phyloP scores from a whole-genome alignment of 495 filamentous ascomycete genomes.

The Neurospora sp. region DNA sequence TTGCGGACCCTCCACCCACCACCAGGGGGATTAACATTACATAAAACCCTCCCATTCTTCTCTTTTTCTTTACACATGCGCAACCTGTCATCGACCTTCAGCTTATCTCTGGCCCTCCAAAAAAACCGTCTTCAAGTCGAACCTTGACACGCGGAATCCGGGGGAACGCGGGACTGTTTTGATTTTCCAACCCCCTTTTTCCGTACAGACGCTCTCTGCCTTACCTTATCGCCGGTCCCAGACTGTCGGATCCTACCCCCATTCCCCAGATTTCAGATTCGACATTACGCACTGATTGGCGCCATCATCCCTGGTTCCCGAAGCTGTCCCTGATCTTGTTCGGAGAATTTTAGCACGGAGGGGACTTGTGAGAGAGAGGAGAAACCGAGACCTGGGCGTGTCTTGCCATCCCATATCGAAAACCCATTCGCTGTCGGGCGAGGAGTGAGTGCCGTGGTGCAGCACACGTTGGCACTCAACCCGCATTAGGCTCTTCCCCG shows the following conservation, averaged over 20 bases:
- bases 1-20: constrained; percentile 24
- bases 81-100: constrained; percentile 33
- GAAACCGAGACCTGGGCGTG: neutral
- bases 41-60: constrained; percentile 42
- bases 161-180: constrained; percentile 16
- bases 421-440: neutral
- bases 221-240: constrained; percentile 32
- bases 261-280: constrained; percentile 21
- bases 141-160: constrained; percentile 25
- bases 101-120: constrained; percentile 31
- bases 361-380: neutral
- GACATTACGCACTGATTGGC: constrained; percentile 43
- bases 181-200: constrained; percentile 13
- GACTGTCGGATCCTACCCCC: constrained; percentile 33
- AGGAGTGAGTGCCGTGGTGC: neutral
- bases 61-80: constrained; percentile 37
- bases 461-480: neutral
- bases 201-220: constrained; percentile 1
- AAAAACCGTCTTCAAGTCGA: constrained; percentile 26
- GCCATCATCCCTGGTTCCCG: constrained; percentile 18
- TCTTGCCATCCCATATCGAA: neutral
- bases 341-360: constrained; percentile 12
- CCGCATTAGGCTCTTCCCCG: neutral
- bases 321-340: constrained; percentile 15
- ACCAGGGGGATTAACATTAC: constrained; percentile 39